Percentiles rank a stretch among this genome's conserved stretches.
Evolutionary conservation across 1,284 basidiomycete genomes (phyloP).

Genomic region (Athelia sp.): DNA sequence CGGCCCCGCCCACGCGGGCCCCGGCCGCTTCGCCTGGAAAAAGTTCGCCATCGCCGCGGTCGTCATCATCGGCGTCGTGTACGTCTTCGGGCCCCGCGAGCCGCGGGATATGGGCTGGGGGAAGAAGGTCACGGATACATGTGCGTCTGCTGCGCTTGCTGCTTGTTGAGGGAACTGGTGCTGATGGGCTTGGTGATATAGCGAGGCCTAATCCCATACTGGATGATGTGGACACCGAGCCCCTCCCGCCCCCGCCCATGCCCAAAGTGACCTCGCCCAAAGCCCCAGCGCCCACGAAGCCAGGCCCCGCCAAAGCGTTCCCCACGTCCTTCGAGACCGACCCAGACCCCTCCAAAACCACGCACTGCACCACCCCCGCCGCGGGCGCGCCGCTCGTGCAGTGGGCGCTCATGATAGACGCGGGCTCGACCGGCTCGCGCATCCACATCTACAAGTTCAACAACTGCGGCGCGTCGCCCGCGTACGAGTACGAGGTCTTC

Average conservation of each 20-base stretch:
- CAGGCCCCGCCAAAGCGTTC: conserved; percentile 10
- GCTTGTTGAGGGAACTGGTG: neutral
- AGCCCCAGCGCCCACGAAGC: conserved; percentile 5
- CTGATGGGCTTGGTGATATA: neutral
- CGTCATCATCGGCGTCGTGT: conserved; percentile 53
- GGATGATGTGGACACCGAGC: conserved; percentile 15
- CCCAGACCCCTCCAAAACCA: conserved; percentile 58
- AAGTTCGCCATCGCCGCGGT: conserved; percentile 55
- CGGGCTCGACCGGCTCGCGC: conserved; percentile 94
- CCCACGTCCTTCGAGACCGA: conserved; percentile 58
- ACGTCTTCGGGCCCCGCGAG: conserved; percentile 53
- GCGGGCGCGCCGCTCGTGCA: conserved; percentile 64
- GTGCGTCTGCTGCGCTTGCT: conserved; percentile 16
- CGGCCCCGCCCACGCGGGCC: conserved; percentile 32
- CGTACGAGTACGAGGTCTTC: conserved; percentile 94
- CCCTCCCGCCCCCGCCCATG: neutral
- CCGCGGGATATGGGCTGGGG: conserved; percentile 22
- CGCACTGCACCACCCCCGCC: conserved; percentile 60
- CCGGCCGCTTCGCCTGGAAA: conserved; percentile 50
- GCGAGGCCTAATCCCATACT: conserved; percentile 7
- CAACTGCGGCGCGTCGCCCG: conserved; percentile 77
- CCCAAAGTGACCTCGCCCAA: conserved; percentile 3
- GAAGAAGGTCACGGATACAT: conserved; percentile 11
- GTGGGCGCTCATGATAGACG: conserved; percentile 97
- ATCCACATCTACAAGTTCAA: conserved; percentile 99